These are phyloP conservation scores for Sphagnum magellanicum DNA, from an alignment of 228 moss, liverwort and hornwort species.

Conservation along the genomic window DNA sequence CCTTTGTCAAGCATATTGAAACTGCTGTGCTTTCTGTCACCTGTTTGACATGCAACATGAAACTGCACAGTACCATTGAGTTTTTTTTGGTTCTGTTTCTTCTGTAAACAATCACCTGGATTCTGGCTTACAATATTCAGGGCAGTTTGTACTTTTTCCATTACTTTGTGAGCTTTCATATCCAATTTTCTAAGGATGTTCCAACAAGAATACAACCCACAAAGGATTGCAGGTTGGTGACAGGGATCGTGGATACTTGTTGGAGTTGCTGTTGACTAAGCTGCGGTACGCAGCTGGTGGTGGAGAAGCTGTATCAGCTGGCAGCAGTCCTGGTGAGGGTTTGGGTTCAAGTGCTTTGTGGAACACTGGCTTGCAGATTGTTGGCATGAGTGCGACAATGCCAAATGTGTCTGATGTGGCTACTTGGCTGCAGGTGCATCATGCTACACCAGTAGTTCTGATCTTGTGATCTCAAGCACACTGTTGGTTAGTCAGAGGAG, in stretches of 20 bases:
- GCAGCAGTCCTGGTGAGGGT: constrained; percentile 26
- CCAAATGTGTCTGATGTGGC: constrained; percentile 84
- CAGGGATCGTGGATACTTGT: constrained; percentile 87
- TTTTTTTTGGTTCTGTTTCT: not conserved
- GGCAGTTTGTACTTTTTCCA: too few relatives aligned
- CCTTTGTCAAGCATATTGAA: too few relatives aligned
- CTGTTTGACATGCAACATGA: too few relatives aligned
- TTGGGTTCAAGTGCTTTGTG: constrained; percentile 28
- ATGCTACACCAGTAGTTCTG: too few relatives aligned
- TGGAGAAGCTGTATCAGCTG: constrained; percentile 43
- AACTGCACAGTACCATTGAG: too few relatives aligned
- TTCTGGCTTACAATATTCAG: not conserved
- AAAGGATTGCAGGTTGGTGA: constrained; percentile 71
- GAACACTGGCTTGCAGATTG: constrained; percentile 67
- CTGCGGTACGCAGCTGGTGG: constrained; percentile 89
- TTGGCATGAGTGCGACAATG: constrained; percentile 99
- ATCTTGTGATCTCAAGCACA: too few relatives aligned
- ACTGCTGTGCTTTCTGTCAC: too few relatives aligned
- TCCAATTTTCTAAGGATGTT: not conserved
- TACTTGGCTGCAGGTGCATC: constrained; percentile 76
- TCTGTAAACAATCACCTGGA: not conserved
- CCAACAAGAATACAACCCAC: too few relatives aligned
- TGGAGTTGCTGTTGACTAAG: constrained; percentile 94
- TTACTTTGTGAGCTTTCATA: not conserved
- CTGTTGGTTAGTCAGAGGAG: too few relatives aligned